Evolutionary conservation across 805 yeast genomes (phyloP), one percentile per base, ranked within the genome.

Genomic region (Wickerhamomyces rabaulensis): DNA sequence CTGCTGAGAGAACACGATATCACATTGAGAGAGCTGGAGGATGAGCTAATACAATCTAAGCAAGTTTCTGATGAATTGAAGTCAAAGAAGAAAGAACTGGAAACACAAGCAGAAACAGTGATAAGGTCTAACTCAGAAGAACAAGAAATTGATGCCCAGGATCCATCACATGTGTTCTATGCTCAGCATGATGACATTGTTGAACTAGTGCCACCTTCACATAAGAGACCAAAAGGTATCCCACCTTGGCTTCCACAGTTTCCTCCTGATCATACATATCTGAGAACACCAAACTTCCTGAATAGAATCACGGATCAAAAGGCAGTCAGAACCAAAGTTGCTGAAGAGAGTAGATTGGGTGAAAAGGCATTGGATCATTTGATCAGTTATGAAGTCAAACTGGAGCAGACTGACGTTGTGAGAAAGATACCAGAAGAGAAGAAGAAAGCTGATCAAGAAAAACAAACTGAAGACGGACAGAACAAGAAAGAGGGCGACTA

Each of bases 231-330:
- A 41, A 60, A 62, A 6, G 78, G 79, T 49, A 74, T 87, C 8
- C 95, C 95, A 0, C 60, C 68, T 6, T 90, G 90, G 82, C 68
- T 92, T 55, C 99, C 99, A 0, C 80, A 80, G 12, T 72, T 92
- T 25, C 99, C 99, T 1, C 96, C 98, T 0, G 96, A 89, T 57
- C 95, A 91, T 64, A 92, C 98, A 0, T 92, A 85, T 62, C 81
- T 79, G 63, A 77, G 82, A 46, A 86, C 96, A 0, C 85, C 96
- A 0, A 74, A 75, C 52, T 90, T 71, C 61, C 74, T 82, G 46
- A 70, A 78, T 21, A 71, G 82, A 19, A 66, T 82, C 15, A 76
- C 82, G 1, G 92, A 88, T 57, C 87, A 91, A 50, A 79, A 84
- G 52, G 70, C 76, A 47, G 73, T 92, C 45, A 73, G 92, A 51